phyloP scores from a whole-genome alignment of 352 stramenopile genomes.

The Thalassiosira livingstoniorum region DNA sequence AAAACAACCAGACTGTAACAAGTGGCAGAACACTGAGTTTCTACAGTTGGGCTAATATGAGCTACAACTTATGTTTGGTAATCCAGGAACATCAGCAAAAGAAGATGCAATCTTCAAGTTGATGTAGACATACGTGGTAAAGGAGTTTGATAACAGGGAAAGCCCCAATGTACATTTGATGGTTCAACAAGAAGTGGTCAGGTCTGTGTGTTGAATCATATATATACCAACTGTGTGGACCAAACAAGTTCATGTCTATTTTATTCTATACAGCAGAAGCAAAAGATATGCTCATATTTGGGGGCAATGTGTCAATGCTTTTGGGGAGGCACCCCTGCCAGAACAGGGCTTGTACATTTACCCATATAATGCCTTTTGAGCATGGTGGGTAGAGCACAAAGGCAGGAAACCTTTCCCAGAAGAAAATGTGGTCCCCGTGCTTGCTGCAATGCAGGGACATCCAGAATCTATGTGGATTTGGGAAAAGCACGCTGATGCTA shows the following conservation, averaged over 20 bases:
- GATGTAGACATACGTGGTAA: background rate
- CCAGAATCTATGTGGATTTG: background rate
- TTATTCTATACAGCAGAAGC: background rate
- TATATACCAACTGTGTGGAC: background rate
- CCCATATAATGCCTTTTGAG: background rate
- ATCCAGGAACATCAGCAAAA: background rate
- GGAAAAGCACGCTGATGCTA: background rate
- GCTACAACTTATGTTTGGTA: conserved; percentile 1
- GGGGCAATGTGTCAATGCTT: background rate
- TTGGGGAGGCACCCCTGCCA: background rate
- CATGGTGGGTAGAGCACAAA: background rate
- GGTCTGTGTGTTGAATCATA: background rate
- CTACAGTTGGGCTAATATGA: background rate
- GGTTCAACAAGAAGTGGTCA: no score
- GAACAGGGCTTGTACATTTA: conserved; percentile 4
- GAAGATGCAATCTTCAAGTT: background rate
- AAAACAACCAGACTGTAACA: background rate
- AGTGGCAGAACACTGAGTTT: background rate
- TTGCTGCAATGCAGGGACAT: background rate
- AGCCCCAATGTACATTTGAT: background rate
- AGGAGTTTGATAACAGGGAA: background rate
- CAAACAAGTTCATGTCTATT: background rate
- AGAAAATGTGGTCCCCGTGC: background rate
- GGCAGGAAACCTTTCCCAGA: background rate
- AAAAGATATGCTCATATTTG: background rate